Evolutionary conservation across 1,284 basidiomycete species (phyloP).

Genomic region (Fomitopsis schrenkii): DNA sequence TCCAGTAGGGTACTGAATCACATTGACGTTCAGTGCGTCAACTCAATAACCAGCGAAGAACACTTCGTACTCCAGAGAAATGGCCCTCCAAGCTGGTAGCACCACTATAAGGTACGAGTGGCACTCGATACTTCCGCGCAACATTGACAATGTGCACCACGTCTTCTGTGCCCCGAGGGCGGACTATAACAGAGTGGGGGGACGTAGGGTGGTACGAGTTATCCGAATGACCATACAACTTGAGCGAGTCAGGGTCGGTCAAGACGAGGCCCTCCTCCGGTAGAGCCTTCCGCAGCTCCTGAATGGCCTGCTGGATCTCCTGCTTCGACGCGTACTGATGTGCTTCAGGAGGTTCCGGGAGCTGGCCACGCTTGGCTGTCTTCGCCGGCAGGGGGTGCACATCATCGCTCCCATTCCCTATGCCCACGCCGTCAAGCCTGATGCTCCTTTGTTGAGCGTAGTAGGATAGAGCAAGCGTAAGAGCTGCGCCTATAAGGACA

Average conservation of each 20-base stretch:
- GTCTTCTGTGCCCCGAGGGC: constrained; percentile 46
- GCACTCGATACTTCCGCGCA: constrained; percentile 51
- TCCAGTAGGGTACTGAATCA: constrained; percentile 45
- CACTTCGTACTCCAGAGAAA: constrained; percentile 46
- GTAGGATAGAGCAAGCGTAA: constrained; percentile 1
- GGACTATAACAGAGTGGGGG: constrained; percentile 63
- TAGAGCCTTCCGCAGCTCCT: constrained; percentile 46
- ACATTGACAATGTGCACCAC: constrained; percentile 56
- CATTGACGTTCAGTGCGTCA: neutral
- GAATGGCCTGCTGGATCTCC: constrained; percentile 50
- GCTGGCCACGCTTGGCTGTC: constrained; percentile 1
- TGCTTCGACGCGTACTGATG: constrained; percentile 19
- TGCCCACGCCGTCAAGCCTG: constrained; percentile 11
- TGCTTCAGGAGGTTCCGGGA: constrained; percentile 3
- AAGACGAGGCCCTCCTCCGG: constrained; percentile 41
- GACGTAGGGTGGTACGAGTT: constrained; percentile 64
- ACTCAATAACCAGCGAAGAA: neutral
- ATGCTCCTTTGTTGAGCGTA: constrained; percentile 3
- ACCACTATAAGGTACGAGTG: constrained; percentile 55
- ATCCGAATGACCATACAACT: constrained; percentile 59
- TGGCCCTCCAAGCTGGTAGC: constrained; percentile 61
- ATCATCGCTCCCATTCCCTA: constrained; percentile 4
- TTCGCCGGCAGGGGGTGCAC: constrained; percentile 8
- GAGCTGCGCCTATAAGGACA: constrained; percentile 3
- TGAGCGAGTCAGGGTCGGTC: constrained; percentile 46